Base-by-base conservation (phyloP, 768 basidiomycete genomes). In the Trametes gibbosa region DNA sequence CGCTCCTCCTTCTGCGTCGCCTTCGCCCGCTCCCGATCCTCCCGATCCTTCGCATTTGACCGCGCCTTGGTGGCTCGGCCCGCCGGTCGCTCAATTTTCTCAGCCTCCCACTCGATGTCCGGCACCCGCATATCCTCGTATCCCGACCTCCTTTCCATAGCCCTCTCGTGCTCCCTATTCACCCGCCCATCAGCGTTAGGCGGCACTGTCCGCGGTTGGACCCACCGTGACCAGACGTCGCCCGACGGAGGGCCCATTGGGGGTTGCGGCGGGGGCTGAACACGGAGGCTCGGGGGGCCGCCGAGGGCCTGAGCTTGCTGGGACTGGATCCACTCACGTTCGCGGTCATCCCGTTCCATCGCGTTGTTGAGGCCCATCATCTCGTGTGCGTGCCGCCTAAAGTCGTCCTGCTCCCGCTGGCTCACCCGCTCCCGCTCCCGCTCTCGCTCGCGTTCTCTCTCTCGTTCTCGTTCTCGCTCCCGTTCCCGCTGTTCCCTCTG, bases 1-100 rank as follows among this genome's bases (percentile, higher is more conserved):
- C 68, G 66, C 25, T 70, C 71, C 41, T 65, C 69, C 55, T 66
- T 66, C 48, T 69, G 65, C 60, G 68, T 63, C 64, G 68, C 64
- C 50, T 71, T 69, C 51, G 69, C 62, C 48, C 70, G 68, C 56
- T 70, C 70, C 24, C 68, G 70, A 47, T 73, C 73, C 24, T 72
- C 70, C 47, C 58, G 53, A 37, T 56, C 56, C 54, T 65, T 63
- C n/a, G 63, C 32, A 35, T 49, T 47, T 10, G 54, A 16, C 10
- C 65, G 59, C 23, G 65, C 46, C 56, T 64, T 49, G 47, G 54
- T 19, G 17, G 3, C 46, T 23, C 58, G 46, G 13, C 27, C 43
- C 1, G 42, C 16, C 29, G 50, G 34, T 12, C 46, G 55, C 29
- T 56, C 55, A 39, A 49, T 47, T 45, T 40, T 53, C 46, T 48